Evolutionary conservation across 805 yeast species (phyloP).

Genomic region (Candida gorgasii): DNA sequence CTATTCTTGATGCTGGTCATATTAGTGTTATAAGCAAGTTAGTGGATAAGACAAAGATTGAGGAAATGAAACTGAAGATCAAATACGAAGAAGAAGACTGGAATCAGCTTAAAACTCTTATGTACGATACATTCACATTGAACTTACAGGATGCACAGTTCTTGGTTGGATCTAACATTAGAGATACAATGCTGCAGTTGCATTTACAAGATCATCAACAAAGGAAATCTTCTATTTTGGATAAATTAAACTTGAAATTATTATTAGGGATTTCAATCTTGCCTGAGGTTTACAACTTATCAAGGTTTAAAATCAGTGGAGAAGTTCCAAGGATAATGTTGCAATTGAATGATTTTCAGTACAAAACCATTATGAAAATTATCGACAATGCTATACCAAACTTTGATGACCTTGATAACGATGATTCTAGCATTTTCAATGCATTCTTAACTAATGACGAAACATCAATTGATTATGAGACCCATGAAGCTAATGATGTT

Average conservation of each 20-base stretch:
- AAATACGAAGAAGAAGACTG: constrained; percentile 68
- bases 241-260: constrained; percentile 72
- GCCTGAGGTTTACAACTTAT: constrained; percentile 73
- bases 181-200: constrained; percentile 73
- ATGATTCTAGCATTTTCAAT: constrained; percentile 34
- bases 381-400: constrained; percentile 69
- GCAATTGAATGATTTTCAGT: constrained; percentile 83
- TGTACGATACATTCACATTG: constrained; percentile 87
- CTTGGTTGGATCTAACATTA: constrained; percentile 79
- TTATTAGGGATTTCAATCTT: constrained; percentile 80
- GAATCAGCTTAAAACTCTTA: constrained; percentile 67
- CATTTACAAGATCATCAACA: constrained; percentile 40
- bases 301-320: constrained; percentile 73
- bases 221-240: constrained; percentile 65
- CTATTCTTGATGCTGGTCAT: constrained; percentile 94
- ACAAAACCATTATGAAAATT: constrained; percentile 80
- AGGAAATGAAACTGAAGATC: constrained; percentile 64
- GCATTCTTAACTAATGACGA: constrained; percentile 26
- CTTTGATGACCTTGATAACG: constrained; percentile 34
- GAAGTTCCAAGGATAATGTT: constrained; percentile 72
- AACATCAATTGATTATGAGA: constrained; percentile 21
- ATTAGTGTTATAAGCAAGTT: constrained; percentile 80
- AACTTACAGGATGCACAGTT: constrained; percentile 83
- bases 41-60: constrained; percentile 66
- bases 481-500: background rate